Conservation (phyloP, 176 grass and related monocot species). For the Miscanthus lutarioriparius region DNA sequence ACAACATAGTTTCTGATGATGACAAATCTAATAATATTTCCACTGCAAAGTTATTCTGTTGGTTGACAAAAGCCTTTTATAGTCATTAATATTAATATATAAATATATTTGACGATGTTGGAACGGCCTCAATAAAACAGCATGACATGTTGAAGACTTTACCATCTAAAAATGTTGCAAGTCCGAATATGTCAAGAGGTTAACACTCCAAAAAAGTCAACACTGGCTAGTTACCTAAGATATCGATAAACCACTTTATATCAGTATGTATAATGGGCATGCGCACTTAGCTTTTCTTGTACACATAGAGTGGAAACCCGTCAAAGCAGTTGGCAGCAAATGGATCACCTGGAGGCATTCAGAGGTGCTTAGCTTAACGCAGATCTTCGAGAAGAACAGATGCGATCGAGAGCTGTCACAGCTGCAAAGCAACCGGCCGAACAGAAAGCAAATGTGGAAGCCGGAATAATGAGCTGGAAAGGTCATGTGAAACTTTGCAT, state of each 20-base stretch:
- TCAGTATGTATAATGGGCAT: background rate
- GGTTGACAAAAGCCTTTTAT: background rate
- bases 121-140: background rate
- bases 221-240: background rate
- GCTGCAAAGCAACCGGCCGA: background rate
- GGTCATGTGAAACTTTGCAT: constrained; percentile 27
- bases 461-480: constrained; percentile 15
- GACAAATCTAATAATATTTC: background rate
- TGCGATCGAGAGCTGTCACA: constrained; percentile 10
- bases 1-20: background rate
- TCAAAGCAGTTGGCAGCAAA: background rate
- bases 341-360: background rate
- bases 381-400: background rate
- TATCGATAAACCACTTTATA: background rate
- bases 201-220: background rate
- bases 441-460: constrained; percentile 26
- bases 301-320: background rate
- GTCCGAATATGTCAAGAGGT: background rate
- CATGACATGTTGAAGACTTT: background rate
- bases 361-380: background rate
- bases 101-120: too few relatives aligned
- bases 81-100: too few relatives aligned
- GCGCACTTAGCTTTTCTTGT: background rate
- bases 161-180: background rate
- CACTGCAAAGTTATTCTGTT: background rate